Evolutionary conservation across 2,329 filamentous ascomycete genomes (phyloP).

Genomic region (Pestalotiopsis sp.): DNA sequence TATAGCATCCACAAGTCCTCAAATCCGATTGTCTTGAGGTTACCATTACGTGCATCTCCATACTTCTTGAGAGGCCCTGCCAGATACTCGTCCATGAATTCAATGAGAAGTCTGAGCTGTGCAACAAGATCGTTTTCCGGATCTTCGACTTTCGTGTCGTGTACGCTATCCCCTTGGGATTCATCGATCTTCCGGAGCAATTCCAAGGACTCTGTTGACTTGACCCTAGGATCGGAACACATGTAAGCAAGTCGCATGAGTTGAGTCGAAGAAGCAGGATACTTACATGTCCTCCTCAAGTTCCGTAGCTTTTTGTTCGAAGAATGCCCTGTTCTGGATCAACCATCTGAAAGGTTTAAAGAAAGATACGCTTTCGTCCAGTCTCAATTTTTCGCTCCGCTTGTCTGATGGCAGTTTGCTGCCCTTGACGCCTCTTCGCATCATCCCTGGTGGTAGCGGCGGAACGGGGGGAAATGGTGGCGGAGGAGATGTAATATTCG

Average conservation of each 20-base stretch:
- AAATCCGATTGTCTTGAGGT: constrained; percentile 17
- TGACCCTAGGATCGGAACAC: not conserved
- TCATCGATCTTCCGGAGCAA: not conserved
- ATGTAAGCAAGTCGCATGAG: not conserved
- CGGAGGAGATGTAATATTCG: too few relatives aligned
- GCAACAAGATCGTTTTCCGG: not conserved
- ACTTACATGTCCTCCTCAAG: not conserved
- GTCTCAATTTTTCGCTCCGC: not conserved
- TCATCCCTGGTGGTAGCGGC: not conserved
- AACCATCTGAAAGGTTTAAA: constrained; percentile 2
- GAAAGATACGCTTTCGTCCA: not conserved
- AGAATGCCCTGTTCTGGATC: not conserved
- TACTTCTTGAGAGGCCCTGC: constrained; percentile 13
- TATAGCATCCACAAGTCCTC: constrained; percentile 32
- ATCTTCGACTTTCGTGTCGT: not conserved
- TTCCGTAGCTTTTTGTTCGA: not conserved
- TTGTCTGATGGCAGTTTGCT: not conserved
- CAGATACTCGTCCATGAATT: constrained; percentile 20
- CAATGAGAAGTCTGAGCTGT: constrained; percentile 8
- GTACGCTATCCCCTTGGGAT: not conserved
- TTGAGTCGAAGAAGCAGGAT: not conserved
- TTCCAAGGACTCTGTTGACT: not conserved
- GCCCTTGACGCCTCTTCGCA: not conserved
- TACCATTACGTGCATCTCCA: constrained; percentile 11
- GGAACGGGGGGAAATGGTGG: not conserved